These are phyloP conservation scores for Glycyrrhiza uralensis DNA, from an alignment of 306 rosid species.

Conservation along the genomic window DNA sequence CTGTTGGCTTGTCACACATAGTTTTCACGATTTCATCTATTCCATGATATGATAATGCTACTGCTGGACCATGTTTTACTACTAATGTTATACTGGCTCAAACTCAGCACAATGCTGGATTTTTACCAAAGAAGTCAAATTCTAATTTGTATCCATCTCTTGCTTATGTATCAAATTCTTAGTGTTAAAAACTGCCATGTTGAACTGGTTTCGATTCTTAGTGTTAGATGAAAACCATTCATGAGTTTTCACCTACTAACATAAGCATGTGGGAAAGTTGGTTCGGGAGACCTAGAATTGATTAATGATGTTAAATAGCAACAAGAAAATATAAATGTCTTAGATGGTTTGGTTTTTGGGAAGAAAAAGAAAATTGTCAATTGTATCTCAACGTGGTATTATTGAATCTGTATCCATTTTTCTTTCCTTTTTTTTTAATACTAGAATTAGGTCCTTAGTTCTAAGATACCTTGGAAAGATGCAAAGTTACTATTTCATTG, in stretches of 20 bases:
- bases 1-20: background rate
- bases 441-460: background rate
- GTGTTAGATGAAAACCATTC: background rate
- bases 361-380: background rate
- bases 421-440: background rate
- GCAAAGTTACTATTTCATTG: constrained; percentile 8
- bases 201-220: background rate
- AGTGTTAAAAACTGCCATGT: background rate
- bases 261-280: background rate
- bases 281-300: background rate
- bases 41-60: background rate
- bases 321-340: background rate
- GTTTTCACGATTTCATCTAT: background rate
- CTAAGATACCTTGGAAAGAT: background rate
- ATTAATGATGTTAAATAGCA: background rate
- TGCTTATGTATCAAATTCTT: background rate
- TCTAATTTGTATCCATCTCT: background rate
- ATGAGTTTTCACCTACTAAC: background rate
- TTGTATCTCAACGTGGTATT: background rate
- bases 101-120: background rate
- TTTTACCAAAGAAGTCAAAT: background rate
- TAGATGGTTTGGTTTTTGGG: background rate
- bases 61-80: background rate
- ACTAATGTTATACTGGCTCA: background rate
- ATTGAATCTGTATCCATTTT: background rate